Evolutionary conservation across 345 rosid species (phyloP).

Genomic region (Clausena lansium): DNA sequence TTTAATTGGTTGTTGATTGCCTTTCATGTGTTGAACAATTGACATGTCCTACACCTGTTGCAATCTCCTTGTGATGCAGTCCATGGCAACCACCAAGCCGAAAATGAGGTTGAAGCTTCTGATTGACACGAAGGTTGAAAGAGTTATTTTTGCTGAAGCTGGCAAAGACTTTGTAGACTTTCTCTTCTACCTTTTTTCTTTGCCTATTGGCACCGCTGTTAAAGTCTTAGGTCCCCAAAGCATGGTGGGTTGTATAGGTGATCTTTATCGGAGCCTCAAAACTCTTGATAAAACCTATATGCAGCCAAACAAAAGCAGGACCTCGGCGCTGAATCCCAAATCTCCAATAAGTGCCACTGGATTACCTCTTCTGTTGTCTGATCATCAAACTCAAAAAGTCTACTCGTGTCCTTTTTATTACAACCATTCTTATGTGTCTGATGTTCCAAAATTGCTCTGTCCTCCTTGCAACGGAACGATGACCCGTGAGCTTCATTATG

Average conservation of each 20-base stretch:
- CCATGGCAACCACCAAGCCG: neutral
- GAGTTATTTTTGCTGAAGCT: conserved; percentile 28
- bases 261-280: conserved; percentile 11
- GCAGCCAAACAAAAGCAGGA: neutral
- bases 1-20: too few species aligned
- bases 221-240: neutral
- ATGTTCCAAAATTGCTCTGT: neutral
- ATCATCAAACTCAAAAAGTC: neutral
- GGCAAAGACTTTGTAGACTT: conserved; percentile 36
- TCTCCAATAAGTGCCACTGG: too few species aligned
- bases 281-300: neutral
- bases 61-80: too few species aligned
- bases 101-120: conserved; percentile 11
- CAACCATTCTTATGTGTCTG: neutral
- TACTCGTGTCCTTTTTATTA: neutral
- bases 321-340: neutral
- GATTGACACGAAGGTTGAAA: conserved; percentile 8
- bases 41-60: too few species aligned
- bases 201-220: conserved; percentile 23
- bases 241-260: conserved; percentile 17
- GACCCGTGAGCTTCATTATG: neutral
- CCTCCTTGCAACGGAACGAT: neutral
- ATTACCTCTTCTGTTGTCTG: neutral
- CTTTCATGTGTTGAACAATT: too few species aligned
- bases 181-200: conserved; percentile 9